Base-by-base conservation (phyloP, 768 basidiomycete genomes). In the Symmetrospora coprosmae region DNA sequence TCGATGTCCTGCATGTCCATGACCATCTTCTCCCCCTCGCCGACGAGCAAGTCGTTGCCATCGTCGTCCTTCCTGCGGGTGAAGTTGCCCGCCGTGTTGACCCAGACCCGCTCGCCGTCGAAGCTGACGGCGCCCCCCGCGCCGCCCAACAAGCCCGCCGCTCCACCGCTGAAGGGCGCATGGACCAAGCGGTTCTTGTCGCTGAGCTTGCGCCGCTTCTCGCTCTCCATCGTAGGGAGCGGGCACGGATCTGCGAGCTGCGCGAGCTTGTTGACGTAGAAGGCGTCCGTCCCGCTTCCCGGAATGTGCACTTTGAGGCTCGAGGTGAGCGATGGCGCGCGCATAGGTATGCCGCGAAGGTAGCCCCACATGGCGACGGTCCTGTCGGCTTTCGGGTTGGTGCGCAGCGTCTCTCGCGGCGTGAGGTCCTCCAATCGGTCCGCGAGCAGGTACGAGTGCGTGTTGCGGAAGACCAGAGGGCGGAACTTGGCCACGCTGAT, bases 401-500 rank as follows among this genome's bases (percentile, higher is more conserved):
- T 76, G 1, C 90, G 80, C 21, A 96, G 75, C 41, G 78, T 74
- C 71, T 97, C 90, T 25, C 89, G 81, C 0, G 90, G 80, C 0
- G 94, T 99, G 39, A 96, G 80, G 69, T 97, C 94, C 68, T 97
- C 90, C 1, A 99, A 75, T 33, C 94, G 84, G 73, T 99, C 94
- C 13, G 84, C 88, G 33, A 97, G 81, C 45, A 99, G 78, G 74
- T 96, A 97, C 1, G 92, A 86, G 72, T 99, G 94, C 31, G 81
- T 76, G 70, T 99, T 99, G 51, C 92, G 81, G 77, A 97, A 99
- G 38, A 94, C 78, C 60, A 99, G 81, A 0, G 94, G 94, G 31
- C 94, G 84, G 76, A 99, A 99, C 73, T 97, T 99, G 84, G 97
- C 94, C 66, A 97, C 88, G 40, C 83, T 82, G 67, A 99, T 86